Evolutionary conservation across 345 rosid species (phyloP).

Genomic region (Eucalyptus tenuipes): DNA sequence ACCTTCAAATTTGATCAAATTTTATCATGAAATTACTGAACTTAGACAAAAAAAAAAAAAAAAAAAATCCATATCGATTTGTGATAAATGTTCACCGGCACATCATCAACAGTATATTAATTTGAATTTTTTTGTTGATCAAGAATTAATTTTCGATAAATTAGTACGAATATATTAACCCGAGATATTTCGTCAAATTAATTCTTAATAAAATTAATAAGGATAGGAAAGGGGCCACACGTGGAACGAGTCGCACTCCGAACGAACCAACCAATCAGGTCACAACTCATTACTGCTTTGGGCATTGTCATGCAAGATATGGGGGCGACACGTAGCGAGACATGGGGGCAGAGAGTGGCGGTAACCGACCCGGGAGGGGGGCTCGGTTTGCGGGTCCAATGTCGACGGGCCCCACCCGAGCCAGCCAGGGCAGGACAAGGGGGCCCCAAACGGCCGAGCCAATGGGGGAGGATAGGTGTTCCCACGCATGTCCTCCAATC

Average conservation of each 20-base stretch:
- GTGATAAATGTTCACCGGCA: no score
- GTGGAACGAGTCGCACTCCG: background rate
- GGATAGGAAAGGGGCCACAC: background rate
- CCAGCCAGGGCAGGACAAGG: background rate
- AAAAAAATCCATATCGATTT: fast-evolving
- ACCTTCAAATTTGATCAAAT: fast-evolving
- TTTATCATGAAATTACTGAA: no score
- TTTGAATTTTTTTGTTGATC: no score
- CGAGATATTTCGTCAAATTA: background rate
- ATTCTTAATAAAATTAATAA: background rate
- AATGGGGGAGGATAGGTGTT: constrained; percentile 43
- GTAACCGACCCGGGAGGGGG: background rate
- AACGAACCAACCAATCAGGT: background rate
- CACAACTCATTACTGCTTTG: background rate
- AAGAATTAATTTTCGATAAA: no score
- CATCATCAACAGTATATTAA: no score
- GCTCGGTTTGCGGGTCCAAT: background rate
- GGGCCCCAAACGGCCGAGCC: background rate
- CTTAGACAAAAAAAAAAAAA: no score
- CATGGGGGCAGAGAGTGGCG: background rate
- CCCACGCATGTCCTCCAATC: constrained; percentile 62
- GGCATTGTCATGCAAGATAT: background rate
- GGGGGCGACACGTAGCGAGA: background rate
- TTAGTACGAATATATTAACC: no score
- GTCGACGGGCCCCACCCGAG: background rate